Base-by-base conservation (phyloP, 2,329 filamentous ascomycete genomes). In the Amylocarpus encephaloides region DNA sequence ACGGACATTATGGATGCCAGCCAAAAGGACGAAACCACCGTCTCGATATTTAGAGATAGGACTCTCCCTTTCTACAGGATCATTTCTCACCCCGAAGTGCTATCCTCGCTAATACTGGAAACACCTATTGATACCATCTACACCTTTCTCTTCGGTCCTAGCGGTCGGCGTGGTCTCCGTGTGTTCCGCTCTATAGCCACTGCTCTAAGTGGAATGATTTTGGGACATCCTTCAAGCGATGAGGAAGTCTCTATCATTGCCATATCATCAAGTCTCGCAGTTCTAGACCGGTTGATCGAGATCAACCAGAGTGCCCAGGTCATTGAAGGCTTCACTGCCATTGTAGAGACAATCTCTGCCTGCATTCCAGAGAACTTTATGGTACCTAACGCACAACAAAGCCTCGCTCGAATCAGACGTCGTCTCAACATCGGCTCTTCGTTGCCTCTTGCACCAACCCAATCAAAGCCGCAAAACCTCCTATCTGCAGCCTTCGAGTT, bases 101-200 rank as follows among this genome's bases (percentile, higher is more conserved):
- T 71, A 19, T 64, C 64, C 5, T 75, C 72, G 0, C 51, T 71
- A 10, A 59, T 73, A 2, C 54, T 75, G 5, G 70, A 75, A 51
- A 61, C 65, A 12, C 60, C 67, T 2, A 61, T 74, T 11, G 68
- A 65, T 15, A 72, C 66, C 2, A 68, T 76, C 19, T 73, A 69
- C 60, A 73, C 67, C 30, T 67, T 68, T 54, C 57, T 76, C 10
- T 75, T 67, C 48, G 71, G 72, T 2, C 46, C 62, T n/a, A 61
- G 62, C 36, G 72, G 72, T 29, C 59, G 53, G 7, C 66, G 68
- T 53, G 68, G 63, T 13, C 59, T 67, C 11, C 49, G 49, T 1
- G 56, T 74, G 19, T 70, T 73, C 44, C 49, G 45, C 4, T 68
- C 57, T 38, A 58, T 60, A 40, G 55, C 57, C 30, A 58, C 48